A percentile compares a stretch with the other conserved stretches of the same genome.
Evolutionary conservation across 306 rosid species (phyloP).

Genomic region (Ziziphus jujuba): DNA sequence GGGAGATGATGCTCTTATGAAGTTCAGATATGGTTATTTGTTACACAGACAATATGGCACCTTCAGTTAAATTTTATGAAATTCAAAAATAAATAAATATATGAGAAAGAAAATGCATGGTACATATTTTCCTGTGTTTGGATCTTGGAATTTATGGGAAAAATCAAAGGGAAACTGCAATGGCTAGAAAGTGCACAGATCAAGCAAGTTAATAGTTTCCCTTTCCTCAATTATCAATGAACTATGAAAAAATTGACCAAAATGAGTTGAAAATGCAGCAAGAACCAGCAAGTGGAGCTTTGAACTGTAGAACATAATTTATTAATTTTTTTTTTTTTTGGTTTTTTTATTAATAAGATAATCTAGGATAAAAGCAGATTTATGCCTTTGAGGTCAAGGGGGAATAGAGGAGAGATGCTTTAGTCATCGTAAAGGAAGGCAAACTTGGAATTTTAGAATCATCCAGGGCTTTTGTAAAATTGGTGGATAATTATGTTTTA

Average conservation of each 20-base stretch:
- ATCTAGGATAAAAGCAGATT: too few species aligned
- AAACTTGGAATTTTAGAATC: background rate
- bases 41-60: too few species aligned
- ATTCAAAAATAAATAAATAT: too few species aligned
- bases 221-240: background rate
- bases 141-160: background rate
- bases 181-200: background rate
- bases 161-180: background rate
- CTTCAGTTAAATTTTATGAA: too few species aligned
- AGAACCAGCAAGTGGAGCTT: background rate
- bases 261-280: background rate
- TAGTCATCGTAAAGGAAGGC: background rate
- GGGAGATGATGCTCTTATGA: background rate
- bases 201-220: background rate
- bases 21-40: background rate
- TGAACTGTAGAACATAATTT: background rate
- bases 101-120: too few species aligned
- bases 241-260: background rate
- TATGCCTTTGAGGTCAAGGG: too few species aligned
- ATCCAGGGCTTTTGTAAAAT: too few species aligned
- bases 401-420: too few species aligned
- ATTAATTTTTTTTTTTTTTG: too few species aligned
- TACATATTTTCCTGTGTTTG: background rate
- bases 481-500: too few species aligned
- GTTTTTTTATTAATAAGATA: background rate